Conservation (phyloP, 331 rosid species). For the Rosa hybrid region DNA sequence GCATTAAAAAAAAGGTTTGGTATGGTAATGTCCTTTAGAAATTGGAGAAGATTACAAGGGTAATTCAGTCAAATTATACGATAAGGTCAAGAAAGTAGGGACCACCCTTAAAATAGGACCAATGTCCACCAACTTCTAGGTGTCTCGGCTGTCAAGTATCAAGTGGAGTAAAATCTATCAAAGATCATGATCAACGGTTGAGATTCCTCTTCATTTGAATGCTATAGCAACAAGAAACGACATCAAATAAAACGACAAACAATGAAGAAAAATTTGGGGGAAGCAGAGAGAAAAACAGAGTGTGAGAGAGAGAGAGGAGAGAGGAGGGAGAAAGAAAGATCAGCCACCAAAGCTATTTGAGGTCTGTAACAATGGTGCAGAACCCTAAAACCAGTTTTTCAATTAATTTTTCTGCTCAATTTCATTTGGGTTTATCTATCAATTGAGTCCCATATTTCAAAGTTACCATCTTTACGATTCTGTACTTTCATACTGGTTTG, state of each 20-base stretch:
- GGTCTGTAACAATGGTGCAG: slow-evolving; percentile 15
- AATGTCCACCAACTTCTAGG: neutral
- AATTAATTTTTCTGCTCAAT: neutral
- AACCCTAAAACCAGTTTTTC: slow-evolving; percentile 9
- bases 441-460: neutral
- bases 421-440: neutral
- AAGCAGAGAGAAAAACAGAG: neutral
- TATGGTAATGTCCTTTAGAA: neutral
- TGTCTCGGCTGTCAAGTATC: neutral
- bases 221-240: neutral
- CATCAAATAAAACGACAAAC: slow-evolving; percentile 9
- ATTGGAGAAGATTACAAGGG: slow-evolving; percentile 1
- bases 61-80: neutral
- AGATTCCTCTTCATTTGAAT: neutral
- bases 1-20: neutral
- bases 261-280: neutral
- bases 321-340: neutral
- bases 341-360: slow-evolving; percentile 4
- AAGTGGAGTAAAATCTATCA: neutral
- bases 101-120: neutral
- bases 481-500: neutral
- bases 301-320: neutral
- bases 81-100: neutral
- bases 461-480: slow-evolving; percentile 24
- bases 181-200: neutral